phyloP scores from a whole-genome alignment of 2,329 filamentous ascomycete genomes.

The Zymoseptoria pseudotritici region DNA sequence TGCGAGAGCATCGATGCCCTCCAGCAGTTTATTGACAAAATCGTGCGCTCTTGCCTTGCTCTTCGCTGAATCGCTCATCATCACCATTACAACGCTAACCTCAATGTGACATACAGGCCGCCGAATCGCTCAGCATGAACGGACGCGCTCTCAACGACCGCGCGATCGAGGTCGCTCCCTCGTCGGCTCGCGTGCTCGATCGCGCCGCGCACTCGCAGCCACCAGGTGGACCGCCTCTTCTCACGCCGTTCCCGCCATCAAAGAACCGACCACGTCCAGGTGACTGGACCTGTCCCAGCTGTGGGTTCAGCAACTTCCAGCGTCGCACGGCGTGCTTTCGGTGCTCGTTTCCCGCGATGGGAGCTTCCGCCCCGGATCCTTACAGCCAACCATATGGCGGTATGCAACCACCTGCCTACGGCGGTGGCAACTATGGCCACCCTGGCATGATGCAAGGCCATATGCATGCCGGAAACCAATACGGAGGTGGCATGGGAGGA shows the following conservation, averaged over 20 bases:
- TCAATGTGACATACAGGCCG: conserved; percentile 54
- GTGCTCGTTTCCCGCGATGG: conserved; percentile 95
- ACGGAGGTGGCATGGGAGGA: conserved; percentile 50
- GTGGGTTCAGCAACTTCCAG: conserved; percentile 99
- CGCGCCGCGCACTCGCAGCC: conserved; percentile 65
- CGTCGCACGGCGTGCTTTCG: conserved; percentile 97
- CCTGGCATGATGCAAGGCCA: conserved; percentile 65
- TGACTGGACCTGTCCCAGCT: conserved; percentile 98
- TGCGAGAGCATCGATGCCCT: neutral
- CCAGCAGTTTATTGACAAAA: neutral
- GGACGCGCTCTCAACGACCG: conserved; percentile 96
- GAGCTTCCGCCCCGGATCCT: conserved; percentile 61
- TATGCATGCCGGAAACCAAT: conserved; percentile 50
- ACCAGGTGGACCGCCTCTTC: conserved; percentile 47
- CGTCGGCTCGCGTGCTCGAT: conserved; percentile 92
- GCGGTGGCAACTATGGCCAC: conserved; percentile 43
- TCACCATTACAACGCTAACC: conserved; percentile 7
- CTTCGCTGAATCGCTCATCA: conserved; percentile 4
- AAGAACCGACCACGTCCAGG: conserved; percentile 96
- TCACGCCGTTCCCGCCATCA: conserved; percentile 94
- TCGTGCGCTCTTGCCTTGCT: conserved; percentile 8
- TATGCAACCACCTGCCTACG: conserved; percentile 33
- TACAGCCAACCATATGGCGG: conserved; percentile 45
- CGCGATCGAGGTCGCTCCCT: conserved; percentile 96
- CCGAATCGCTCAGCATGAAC: conserved; percentile 98